Evolutionary conservation across 2,329 filamentous ascomycete species (phyloP).

Genomic region (Penicillium fuscoglaucum): DNA sequence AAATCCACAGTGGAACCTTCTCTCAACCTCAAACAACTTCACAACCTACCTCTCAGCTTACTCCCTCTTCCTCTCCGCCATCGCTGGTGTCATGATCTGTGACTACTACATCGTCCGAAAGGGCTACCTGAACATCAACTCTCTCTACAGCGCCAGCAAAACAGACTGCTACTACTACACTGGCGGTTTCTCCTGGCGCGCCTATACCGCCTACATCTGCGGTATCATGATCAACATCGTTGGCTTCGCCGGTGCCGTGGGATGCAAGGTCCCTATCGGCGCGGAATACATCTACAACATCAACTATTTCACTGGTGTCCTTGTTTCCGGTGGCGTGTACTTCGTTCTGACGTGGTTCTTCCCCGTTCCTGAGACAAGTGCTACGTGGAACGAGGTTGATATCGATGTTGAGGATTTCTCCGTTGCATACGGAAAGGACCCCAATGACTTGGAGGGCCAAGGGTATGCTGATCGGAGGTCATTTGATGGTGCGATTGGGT

Average conservation of each 20-base stretch:
- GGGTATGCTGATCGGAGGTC: constrained; percentile 11
- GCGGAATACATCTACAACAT: constrained; percentile 85
- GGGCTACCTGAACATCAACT: constrained; percentile 75
- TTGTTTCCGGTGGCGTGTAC: constrained; percentile 67
- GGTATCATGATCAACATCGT: constrained; percentile 90
- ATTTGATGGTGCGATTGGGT: constrained; percentile 9
- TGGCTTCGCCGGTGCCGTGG: constrained; percentile 82
- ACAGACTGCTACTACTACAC: constrained; percentile 68
- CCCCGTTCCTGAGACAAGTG: constrained; percentile 72
- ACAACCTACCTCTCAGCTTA: constrained; percentile 90
- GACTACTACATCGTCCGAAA: constrained; percentile 87
- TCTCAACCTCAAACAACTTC: constrained; percentile 75
- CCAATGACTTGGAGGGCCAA: constrained; percentile 29
- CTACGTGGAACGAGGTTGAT: constrained; percentile 73
- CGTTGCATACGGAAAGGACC: constrained; percentile 35
- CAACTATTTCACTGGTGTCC: constrained; percentile 86
- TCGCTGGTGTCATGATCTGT: constrained; percentile 84
- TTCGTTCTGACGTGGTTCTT: constrained; percentile 67
- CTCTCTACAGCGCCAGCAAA: constrained; percentile 71
- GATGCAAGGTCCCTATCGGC: constrained; percentile 68
- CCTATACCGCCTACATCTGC: constrained; percentile 75
- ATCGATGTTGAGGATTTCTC: constrained; percentile 34
- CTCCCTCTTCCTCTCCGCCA: constrained; percentile 89
- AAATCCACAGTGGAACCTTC: constrained; percentile 59
- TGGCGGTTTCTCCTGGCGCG: constrained; percentile 77